These are phyloP conservation scores for Mycocentrospora acerina DNA, from an alignment of 2,329 filamentous ascomycete species.

Conservation along the genomic window DNA sequence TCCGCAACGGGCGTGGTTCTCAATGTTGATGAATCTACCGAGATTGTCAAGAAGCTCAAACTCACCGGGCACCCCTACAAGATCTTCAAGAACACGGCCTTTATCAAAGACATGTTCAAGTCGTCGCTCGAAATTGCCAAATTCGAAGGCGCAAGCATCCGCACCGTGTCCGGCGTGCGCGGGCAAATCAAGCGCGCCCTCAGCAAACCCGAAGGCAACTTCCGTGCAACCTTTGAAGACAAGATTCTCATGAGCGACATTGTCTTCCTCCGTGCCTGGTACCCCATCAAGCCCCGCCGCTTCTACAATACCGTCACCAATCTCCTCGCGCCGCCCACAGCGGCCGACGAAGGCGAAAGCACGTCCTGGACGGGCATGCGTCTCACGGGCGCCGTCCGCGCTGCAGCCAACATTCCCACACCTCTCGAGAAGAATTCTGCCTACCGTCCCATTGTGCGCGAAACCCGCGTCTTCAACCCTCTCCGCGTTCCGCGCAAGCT, in stretches of 20 bases:
- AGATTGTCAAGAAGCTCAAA: constrained; percentile 99
- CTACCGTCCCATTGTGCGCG: constrained; percentile 66
- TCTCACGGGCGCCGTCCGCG: constrained; percentile 86
- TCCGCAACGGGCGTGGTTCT: constrained; percentile 92
- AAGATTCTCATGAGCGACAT: constrained; percentile 97
- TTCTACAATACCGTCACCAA: constrained; percentile 98
- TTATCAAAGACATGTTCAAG: constrained; percentile 98
- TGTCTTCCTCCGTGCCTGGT: constrained; percentile 95
- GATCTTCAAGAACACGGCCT: constrained; percentile 98
- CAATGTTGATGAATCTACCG: constrained; percentile 90
- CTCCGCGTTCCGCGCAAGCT: constrained; percentile 76
- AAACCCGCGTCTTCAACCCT: constrained; percentile 56
- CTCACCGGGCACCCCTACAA: constrained; percentile 92
- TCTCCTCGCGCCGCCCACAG: constrained; percentile 64
- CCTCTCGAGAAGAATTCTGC: constrained; percentile 81
- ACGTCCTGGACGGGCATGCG: constrained; percentile 84
- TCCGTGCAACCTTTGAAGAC: constrained; percentile 97
- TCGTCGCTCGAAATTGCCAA: constrained; percentile 92
- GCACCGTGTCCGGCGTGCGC: constrained; percentile 91
- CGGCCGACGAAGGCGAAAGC: constrained; percentile 33
- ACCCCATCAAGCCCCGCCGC: constrained; percentile 87
- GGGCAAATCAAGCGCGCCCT: constrained; percentile 97
- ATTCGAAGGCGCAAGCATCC: constrained; percentile 93
- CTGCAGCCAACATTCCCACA: constrained; percentile 71
- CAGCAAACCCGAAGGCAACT: constrained; percentile 90